Base-by-base conservation (phyloP, 2,329 filamentous ascomycete genomes). In the Aureobasidium melanogenum region DNA sequence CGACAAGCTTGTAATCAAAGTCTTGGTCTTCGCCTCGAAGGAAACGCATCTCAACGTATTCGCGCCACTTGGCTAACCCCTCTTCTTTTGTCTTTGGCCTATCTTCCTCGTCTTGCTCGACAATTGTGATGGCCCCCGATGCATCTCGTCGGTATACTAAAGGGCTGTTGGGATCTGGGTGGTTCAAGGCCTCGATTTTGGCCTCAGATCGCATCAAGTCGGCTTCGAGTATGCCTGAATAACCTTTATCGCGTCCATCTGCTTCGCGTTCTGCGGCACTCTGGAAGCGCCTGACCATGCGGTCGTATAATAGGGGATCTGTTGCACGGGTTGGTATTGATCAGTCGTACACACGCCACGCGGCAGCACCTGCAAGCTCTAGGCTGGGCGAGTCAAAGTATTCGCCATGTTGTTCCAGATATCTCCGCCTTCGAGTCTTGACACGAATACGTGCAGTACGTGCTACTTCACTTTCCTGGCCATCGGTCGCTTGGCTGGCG, bases 251-350 rank as follows among this genome's bases (percentile, higher is more conserved):
- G 46, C 84, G 84, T 9, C 86, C 88, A 67, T 93, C 89, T 7
- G 81, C 81, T 70, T 91, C 85, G 58, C 89, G 84, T 74, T 96
- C 90, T 4, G 80, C 78, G 2, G 86, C 76, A 0, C 86, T 86
- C 66, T 92, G 89, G 71, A 91, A 92, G 56, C 84, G 84, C 57
- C 89, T 85, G 63, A 96, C 83, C 26, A 95, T 80, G 58, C 84
- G 82, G 72, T 95, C 89, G 77, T 96, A 96, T 34, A 95, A 82
- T 9, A 93, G 77, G 0, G 91, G 90, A 74, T 94, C 89, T 81
- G 70, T 50, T 36, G 59, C 64, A 59, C 39, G 26, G 55, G 56
- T 59, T 59, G 56, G 56, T 34, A 56, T 58, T 50, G 36, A 32
- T 64, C 54, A 52, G 32, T 48, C 44, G 56, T 59, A 59, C 26